Conservation (phyloP, 2,329 filamentous ascomycete genomes). For the Epichloe glyceriae region DNA sequence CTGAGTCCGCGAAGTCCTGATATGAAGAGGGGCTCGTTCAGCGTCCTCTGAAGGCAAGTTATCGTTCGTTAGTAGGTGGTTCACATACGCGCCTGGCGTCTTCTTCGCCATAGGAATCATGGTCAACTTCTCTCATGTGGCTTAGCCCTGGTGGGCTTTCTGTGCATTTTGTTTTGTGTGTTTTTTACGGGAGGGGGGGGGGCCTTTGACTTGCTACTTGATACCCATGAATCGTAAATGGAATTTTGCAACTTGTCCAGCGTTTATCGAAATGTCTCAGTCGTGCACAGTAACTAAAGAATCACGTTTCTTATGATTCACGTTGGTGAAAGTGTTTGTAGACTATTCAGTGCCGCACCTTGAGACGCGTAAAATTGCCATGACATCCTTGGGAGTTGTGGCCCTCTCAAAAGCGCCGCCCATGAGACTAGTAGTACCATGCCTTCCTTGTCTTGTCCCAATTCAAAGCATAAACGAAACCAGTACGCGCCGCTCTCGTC, state of each 20-base stretch:
- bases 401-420: too few species aligned
- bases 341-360: too few species aligned
- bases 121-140: neutral
- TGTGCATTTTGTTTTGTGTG: neutral
- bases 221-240: constrained; percentile 7
- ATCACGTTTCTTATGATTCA: too few species aligned
- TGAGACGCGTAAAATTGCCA: too few species aligned
- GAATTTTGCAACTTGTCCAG: neutral
- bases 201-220: constrained; percentile 1
- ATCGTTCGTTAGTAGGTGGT: too few species aligned
- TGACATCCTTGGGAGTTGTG: too few species aligned
- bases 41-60: neutral
- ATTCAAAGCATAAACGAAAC: too few species aligned
- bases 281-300: neutral
- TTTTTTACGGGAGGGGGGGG: neutral
- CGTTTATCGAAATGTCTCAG: neutral
- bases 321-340: too few species aligned
- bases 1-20: constrained; percentile 79
- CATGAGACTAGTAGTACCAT: too few species aligned
- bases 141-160: neutral
- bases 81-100: neutral
- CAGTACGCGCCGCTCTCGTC: too few species aligned
- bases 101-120: neutral
- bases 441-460: too few species aligned
- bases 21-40: constrained; percentile 71